Evolutionary conservation across 2,329 filamentous ascomycete species (phyloP), one percentile per base, ranked within the genome.

Genomic region (Penicillium sp.): DNA sequence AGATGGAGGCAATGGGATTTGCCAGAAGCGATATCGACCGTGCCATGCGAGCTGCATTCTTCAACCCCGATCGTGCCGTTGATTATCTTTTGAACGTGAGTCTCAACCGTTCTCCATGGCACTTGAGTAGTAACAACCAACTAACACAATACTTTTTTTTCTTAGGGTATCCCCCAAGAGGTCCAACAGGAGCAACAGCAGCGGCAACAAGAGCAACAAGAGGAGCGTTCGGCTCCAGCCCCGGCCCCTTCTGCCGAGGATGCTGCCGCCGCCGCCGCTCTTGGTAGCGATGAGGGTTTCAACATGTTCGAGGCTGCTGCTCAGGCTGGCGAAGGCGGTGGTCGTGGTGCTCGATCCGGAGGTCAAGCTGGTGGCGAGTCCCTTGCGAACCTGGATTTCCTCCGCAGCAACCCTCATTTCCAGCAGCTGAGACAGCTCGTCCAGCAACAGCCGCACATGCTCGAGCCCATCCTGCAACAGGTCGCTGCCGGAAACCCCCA

Each of bases 1-100:
- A 92, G 71, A 96, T 99, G 92, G 92, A 96, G 77, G 89, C 88
- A 62, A 99, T 99, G 94, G 94, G 94, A 8, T 99, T 99, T 65
- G 86, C 90, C 68, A 85, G 92, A 69, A 80, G 86, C 48, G 89
- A 96, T 70, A 96, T 97, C 64, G 92, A 97, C 66, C 86, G 89
- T 44, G 94, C 94, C 48, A 94, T 99, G 88, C 90, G 93, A 69
- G 94, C 94, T 60, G 94, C 94, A 13, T 99, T 91, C 76, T 95
- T 89, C 82, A 99, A 99, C 78, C 92, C 93, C 13, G 93, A 97
- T 74, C 91, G 94, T 67, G 94, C 94, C 50, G 93, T 99, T 52
- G 94, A 99, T 75, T 99, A 99, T 70, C 85, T 99, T 11, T 74
- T 99, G 70, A 96, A 79, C 64, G 91, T 94, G 74, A 76, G 88